Percentiles rank a stretch among this genome's conserved stretches.
These are phyloP conservation scores for Sphaerobolus stellatus DNA, from an alignment of 1,284 basidiomycete genomes.

Conservation along the genomic window DNA sequence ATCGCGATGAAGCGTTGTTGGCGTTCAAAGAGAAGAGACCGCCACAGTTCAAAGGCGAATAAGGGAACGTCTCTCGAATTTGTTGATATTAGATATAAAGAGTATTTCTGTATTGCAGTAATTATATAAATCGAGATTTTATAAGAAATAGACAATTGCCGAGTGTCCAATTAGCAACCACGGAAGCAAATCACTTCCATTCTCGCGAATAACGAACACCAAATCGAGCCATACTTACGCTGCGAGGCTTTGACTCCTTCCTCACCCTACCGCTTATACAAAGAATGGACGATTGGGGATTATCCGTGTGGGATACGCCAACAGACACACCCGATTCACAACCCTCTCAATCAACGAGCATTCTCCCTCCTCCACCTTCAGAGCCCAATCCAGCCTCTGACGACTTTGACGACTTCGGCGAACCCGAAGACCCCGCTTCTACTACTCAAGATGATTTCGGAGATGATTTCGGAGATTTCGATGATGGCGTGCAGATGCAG, in stretches of 20 bases:
- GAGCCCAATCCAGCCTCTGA: constrained; percentile 52
- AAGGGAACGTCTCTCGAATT: constrained; percentile 31
- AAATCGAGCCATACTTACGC: too few relatives aligned
- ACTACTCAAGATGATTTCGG: constrained; percentile 72
- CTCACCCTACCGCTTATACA: too few relatives aligned
- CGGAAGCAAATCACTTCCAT: too few relatives aligned
- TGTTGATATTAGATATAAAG: too few relatives aligned
- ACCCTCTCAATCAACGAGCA: constrained; percentile 19
- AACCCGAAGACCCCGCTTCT: constrained; percentile 45
- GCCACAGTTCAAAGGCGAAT: constrained; percentile 84
- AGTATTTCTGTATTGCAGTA: too few relatives aligned
- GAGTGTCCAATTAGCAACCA: too few relatives aligned
- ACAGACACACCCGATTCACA: constrained; percentile 27
- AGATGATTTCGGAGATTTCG: constrained; percentile 82
- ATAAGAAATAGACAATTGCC: too few relatives aligned
- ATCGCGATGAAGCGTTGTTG: constrained; percentile 81
- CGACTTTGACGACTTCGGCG: constrained; percentile 68
- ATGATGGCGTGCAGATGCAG: constrained; percentile 56
- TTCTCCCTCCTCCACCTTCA: constrained; percentile 21
- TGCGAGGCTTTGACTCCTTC: too few relatives aligned
- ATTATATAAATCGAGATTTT: too few relatives aligned
- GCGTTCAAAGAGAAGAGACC: constrained; percentile 89
- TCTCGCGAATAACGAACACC: too few relatives aligned
- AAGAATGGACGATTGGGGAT: constrained; percentile 73
- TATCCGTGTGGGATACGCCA: constrained; percentile 67